These are phyloP conservation scores for Starmerella floricola DNA, from an alignment of 805 yeast species.

Conservation along the genomic window DNA sequence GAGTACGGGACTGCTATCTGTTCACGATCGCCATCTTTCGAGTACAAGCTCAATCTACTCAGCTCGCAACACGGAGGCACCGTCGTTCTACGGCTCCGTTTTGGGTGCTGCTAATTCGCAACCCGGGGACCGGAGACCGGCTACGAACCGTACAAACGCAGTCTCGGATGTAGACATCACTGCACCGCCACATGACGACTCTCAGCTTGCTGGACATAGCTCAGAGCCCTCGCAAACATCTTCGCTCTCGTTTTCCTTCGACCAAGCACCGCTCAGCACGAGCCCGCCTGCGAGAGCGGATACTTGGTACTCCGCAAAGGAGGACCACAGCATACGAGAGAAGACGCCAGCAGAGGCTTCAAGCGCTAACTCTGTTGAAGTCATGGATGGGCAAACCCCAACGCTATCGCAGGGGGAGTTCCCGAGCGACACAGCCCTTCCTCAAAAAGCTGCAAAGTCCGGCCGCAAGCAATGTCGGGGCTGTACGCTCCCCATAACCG, in stretches of 20 bases:
- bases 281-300: not conserved
- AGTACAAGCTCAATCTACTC: slow-evolving; percentile 14
- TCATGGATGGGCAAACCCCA: not conserved
- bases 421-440: not conserved
- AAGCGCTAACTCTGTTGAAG: not conserved
- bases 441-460: not conserved
- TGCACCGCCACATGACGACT: no score
- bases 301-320: slow-evolving; percentile 2
- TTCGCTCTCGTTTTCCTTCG: slow-evolving; percentile 12
- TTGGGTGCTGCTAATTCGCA: no score
- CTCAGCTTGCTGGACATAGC: not conserved
- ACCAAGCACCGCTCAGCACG: slow-evolving; percentile 6
- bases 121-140: no score
- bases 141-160: no score
- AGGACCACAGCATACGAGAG: not conserved
- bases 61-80: not conserved
- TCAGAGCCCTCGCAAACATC: slow-evolving; percentile 6
- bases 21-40: slow-evolving; percentile 2
- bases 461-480: slow-evolving; percentile 43
- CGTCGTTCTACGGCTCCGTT: no score
- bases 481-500: slow-evolving; percentile 44
- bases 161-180: no score
- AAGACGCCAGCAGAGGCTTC: no score
- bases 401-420: not conserved
- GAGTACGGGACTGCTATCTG: slow-evolving; percentile 2